Base-by-base conservation (phyloP, 78 protist species). In the Monosiga brevicollis region DNA sequence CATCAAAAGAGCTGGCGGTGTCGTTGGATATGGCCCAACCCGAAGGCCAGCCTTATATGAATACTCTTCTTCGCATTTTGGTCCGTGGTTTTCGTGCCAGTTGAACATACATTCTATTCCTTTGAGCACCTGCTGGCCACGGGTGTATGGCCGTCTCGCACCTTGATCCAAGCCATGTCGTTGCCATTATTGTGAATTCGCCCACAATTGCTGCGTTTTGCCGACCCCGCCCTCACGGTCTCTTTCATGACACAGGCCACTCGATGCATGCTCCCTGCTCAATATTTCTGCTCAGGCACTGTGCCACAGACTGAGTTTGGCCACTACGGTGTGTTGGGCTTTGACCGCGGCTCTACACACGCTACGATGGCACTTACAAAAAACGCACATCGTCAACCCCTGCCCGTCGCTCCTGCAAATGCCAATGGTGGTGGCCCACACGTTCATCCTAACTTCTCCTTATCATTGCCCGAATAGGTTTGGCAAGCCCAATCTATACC, bases 281-380 rank as follows among this genome's bases (percentile, higher is more conserved):
- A 40, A 80, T 95, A 94, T 87, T 90, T 95, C 86, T 39, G 83
- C 70, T 43, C 92, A 1, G 95, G 94, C 85, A 81, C 23, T 2
- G 40, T 84, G 62, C 83, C 81, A 10, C 29, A 42, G 11, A 39
- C 10, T 22, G 90, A 88, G n/a, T 94, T 40, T 82, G 24, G 1
- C 26, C 98, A 95, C 79, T 95, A 88, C 82, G 98, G 96, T 20
- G n/a, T n/a, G n/a, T n/a, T n/a, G n/a, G n/a, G n/a, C n/a, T n/a
- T n/a, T n/a, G n/a, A n/a, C n/a, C n/a, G n/a, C n/a, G n/a, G n/a
- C n/a, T n/a, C n/a, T n/a, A n/a, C n/a, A n/a, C n/a, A n/a, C n/a
- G n/a, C n/a, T n/a, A n/a, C n/a, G n/a, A n/a, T n/a, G n/a, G n/a
- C n/a, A n/a, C n/a, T n/a, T n/a, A n/a, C n/a, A n/a, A n/a, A n/a